Evolutionary conservation across 495 filamentous ascomycete genomes (phyloP), one percentile per base, ranked within the genome.

Genomic region (Apiosordaria backusii): DNA sequence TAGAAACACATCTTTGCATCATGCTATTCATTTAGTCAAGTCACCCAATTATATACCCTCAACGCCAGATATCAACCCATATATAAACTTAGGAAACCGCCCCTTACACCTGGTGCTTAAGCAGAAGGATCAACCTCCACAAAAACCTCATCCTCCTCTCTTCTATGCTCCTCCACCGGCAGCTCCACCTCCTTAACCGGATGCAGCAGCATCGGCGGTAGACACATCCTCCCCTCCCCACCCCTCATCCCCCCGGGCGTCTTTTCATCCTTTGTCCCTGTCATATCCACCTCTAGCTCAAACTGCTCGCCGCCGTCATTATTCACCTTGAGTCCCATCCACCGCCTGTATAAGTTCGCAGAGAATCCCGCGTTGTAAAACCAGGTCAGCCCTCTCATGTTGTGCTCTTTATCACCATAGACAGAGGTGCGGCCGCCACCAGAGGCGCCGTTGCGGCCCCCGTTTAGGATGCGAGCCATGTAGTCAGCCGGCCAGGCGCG

Each of bases 301-400:
- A 88, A 89, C 75, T 91, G 84, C 77, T 96, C 92, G 5, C 93
- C 92, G 0, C 92, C 92, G 65, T 92, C 90, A 63, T 91, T 90
- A 75, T 96, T 90, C 27, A 96, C 88, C 71, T 87, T 88, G 52
- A 90, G 85, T 4, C 93, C 93, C 57, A 96, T 78, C 94, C 94
- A 97, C 69, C 93, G 83, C 67, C 85, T 86, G 84, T 92, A 98
- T 72, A 98, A 72, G 69, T 92, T 92, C 5, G 85, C 85, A 23
- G 90, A 85, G 70, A 96, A 96, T 0, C 90, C 89, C 2, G 92
- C 90, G 71, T 97, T 91, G 74, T 97, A 97, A 76, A 94, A 97
- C 95, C 95, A 99, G 16, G 88, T 97, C 52, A 90, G 87, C 1
- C 95, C 93, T 52, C 78, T 76, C 75, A 97, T 90, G 72, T 97